Evolutionary conservation across 176 grass and related monocot species (phyloP).

Genomic region (Aechmea fasciata): DNA sequence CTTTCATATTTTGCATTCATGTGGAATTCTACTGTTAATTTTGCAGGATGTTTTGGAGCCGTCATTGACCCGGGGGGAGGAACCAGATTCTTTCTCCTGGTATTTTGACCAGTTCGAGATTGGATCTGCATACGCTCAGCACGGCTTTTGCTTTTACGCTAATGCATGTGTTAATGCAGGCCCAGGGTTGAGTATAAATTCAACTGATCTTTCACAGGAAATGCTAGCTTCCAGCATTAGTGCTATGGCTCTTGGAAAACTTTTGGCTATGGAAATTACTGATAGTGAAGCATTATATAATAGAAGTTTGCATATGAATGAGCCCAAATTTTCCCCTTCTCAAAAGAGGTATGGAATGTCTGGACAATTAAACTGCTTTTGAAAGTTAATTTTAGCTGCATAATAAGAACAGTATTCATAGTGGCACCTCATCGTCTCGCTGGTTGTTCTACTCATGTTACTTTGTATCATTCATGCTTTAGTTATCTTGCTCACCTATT

Average conservation of each 20-base stretch:
- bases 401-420: neutral
- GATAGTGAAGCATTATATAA: conserved; percentile 15
- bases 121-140: conserved; percentile 71
- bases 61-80: conserved; percentile 33
- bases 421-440: neutral
- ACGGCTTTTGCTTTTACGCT: conserved; percentile 58
- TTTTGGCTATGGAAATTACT: conserved; percentile 31
- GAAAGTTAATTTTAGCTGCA: neutral
- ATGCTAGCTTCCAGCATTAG: conserved; percentile 53
- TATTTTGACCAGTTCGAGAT: conserved; percentile 58
- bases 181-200: conserved; percentile 13
- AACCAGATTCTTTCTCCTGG: conserved; percentile 53
- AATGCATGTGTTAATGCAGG: conserved; percentile 23
- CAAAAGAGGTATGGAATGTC: conserved; percentile 40
- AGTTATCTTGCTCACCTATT: too few relatives aligned
- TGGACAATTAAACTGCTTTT: neutral
- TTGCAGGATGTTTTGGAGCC: conserved; percentile 67
- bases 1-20: neutral
- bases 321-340: conserved; percentile 31
- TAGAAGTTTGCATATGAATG: conserved; percentile 34
- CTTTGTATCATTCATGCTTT: neutral
- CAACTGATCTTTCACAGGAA: conserved; percentile 38
- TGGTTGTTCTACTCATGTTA: neutral
- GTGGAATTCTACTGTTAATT: conserved; percentile 6
- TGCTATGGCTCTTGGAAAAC: conserved; percentile 44